Base-by-base conservation (phyloP, 257 asterid species). In the Verbena officinalis region DNA sequence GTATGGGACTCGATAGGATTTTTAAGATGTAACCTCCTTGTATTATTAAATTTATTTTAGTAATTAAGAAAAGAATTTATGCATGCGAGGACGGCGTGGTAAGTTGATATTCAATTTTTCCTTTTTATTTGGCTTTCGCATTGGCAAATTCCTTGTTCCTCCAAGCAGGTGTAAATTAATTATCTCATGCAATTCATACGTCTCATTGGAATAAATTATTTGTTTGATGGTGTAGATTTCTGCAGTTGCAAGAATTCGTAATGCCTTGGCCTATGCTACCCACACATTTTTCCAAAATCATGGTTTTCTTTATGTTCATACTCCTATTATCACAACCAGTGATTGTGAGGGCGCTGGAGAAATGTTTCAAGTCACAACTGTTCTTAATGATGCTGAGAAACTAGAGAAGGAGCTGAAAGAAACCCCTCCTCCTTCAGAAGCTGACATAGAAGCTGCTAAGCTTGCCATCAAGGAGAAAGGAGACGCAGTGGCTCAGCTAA, bases 271-370 rank as follows among this genome's bases (percentile, higher is more conserved):
- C 13, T 88, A 74, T 80, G 97, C 97, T 22, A 94, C 99, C 44
- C 99, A 94, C 71, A 86, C 97, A 9, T 94, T 90, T 87, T 94
- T 90, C 84, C 92, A 90, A 59, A 73, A 90, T 48, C 90, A 94
- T 62, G 89, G 89, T 3, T 94, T 94, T 73, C 89, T 94, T 15
- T 90, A 88, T 62, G 86, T 94, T 55, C 97, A 94, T 71, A 94
- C 99, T 42, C 97, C 99, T 43, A 87, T 93, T 48, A 70, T 94
- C 60, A 90, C 99, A 23, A 90, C 99, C 39, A 94, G 96, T 76
- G 99, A 94, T 70, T 94, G 99, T 65, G 99, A 93, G 84, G 99
- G 99, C 61, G 99, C 99, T 17, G 99, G 99, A n/a, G 99, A 94
- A 85, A 94, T 94, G 99, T 94, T 94, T 69, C 96, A 94, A 79